Evolutionary conservation across 495 filamentous ascomycete species (phyloP), one percentile per base, ranked within the genome.

Genomic region (Talaromyces thailandensis): DNA sequence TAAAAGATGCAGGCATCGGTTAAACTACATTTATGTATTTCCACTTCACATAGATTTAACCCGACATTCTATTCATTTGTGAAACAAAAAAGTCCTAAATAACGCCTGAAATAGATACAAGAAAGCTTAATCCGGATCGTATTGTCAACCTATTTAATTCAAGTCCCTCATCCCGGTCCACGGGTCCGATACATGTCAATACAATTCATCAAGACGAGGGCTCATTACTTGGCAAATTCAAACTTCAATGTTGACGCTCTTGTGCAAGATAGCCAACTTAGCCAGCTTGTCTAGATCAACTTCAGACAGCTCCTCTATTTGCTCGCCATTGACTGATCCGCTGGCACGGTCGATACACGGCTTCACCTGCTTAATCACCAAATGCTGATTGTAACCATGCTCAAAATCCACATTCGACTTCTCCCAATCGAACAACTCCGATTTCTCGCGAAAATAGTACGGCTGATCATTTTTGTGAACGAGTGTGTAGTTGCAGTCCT

Each of bases 381-480:
- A 35, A 23, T 35, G 18, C 28, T 57, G 55, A 11, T 57, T 29
- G 57, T 80, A 81, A 0, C 73, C 61, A 53, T 53, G 50, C 23
- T 53, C 50, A 62, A 79, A 76, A 4, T 69, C 66, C 29, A 80
- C 70, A 7, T 48, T 72, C 60, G 2, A 50, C 57, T 21, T 48
- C 24, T 60, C n/a, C 74, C 73, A 75, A 37, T 73, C 43, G 24
- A 73, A 77, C 3, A 76, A 45, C 0, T 70, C 65, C 18, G 50
- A 53, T 3, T 53, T 28, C 50, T 53, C 50, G 8, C 77, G 75
- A 64, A 69, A 80, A 56, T 58, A 74, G 61, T 68, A 75, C 16
- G 71, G 77, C 29, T 67, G 70, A 4, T 72, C 75, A 26, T 75
- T 66, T 31, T 71, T 71, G 60, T 72, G 76, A 50, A 80, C 64